These are phyloP conservation scores for Paramyrothecium sp. DNA, from an alignment of 2,329 filamentous ascomycete genomes.

Conservation along the genomic window DNA sequence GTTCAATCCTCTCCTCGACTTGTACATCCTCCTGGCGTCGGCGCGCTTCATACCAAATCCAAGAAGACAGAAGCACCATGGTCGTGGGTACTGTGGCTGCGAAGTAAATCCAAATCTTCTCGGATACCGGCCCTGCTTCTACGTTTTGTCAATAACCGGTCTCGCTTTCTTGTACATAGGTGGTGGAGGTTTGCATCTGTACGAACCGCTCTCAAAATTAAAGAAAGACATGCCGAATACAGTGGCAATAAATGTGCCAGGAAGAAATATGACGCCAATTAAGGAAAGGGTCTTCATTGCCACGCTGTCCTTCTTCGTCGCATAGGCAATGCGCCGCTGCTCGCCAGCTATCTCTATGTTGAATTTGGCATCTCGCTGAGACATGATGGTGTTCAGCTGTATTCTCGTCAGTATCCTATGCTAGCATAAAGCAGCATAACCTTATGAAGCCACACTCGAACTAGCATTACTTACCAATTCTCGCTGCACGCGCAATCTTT, in stretches of 20 bases:
- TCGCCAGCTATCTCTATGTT: slow-evolving; percentile 63
- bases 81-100: background rate
- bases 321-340: slow-evolving; percentile 57
- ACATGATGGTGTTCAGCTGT: slow-evolving; percentile 65
- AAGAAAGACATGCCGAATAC: slow-evolving; percentile 5
- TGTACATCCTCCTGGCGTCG: background rate
- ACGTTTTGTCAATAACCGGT: background rate
- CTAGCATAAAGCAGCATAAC: background rate
- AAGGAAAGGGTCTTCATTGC: slow-evolving; percentile 2
- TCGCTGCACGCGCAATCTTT: slow-evolving; percentile 59
- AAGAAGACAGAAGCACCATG: background rate
- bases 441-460: background rate
- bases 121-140: background rate
- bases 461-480: slow-evolving; percentile 47
- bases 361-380: slow-evolving; percentile 62
- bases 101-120: background rate
- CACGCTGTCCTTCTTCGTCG: slow-evolving; percentile 53
- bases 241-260: slow-evolving; percentile 3
- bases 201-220: background rate
- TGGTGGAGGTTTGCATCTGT: background rate
- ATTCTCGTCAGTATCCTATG: slow-evolving; percentile 5
- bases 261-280: background rate
- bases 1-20: background rate
- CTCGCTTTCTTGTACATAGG: background rate
- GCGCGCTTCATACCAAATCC: background rate